These are phyloP conservation scores for Chalaropsis thielavioides DNA, from an alignment of 2,329 filamentous ascomycete species.

Conservation along the genomic window DNA sequence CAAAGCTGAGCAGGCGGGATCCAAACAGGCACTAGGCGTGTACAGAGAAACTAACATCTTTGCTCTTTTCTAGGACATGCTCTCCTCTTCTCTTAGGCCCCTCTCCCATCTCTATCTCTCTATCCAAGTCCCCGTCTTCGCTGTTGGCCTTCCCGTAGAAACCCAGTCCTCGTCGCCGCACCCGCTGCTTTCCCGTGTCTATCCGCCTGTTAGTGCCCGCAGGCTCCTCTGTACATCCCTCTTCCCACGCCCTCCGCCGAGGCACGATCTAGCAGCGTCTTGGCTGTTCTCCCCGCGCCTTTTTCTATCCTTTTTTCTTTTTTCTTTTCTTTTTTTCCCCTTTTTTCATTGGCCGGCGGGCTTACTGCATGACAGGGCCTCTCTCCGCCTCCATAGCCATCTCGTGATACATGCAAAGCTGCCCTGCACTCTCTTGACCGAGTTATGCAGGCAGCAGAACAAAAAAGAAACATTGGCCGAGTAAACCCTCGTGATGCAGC, in stretches of 20 bases:
- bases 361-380: no score
- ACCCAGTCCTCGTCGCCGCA: background rate
- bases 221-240: background rate
- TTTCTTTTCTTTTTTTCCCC: background rate
- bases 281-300: background rate
- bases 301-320: background rate
- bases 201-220: background rate
- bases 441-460: background rate
- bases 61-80: background rate
- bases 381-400: background rate
- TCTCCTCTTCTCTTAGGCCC: background rate
- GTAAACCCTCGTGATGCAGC: background rate
- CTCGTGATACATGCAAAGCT: background rate
- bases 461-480: background rate
- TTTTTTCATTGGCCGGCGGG: no score
- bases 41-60: background rate
- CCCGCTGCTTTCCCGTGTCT: background rate
- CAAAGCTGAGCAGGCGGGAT: background rate
- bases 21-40: background rate
- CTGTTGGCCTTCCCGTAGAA: background rate
- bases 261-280: background rate
- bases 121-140: no score
- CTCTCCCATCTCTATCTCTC: no score
- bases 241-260: background rate
- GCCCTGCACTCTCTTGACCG: background rate